Evolutionary conservation across 306 rosid genomes (phyloP).

Genomic region (Cucurbita pepo): DNA sequence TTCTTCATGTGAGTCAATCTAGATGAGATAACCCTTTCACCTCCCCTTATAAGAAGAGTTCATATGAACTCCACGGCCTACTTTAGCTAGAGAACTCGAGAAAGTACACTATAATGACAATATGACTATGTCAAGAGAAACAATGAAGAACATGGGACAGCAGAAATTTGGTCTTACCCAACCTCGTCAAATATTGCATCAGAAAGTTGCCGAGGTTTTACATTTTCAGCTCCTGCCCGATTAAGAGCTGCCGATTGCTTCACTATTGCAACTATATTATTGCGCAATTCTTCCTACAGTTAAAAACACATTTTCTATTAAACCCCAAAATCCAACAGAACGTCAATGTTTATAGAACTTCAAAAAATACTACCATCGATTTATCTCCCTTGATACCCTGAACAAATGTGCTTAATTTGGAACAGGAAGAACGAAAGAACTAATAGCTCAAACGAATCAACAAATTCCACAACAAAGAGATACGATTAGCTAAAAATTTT

Average conservation of each 20-base stretch:
- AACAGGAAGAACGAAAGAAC: neutral
- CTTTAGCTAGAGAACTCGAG: neutral
- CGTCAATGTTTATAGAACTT: neutral
- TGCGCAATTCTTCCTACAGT: constrained; percentile 57
- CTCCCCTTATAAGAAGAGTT: neutral
- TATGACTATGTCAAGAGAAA: neutral
- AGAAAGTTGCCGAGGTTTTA: constrained; percentile 88
- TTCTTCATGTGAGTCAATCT: neutral
- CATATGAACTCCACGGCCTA: neutral
- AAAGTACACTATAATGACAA: neutral
- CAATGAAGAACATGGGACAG: neutral
- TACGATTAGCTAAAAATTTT: neutral
- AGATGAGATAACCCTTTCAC: neutral
- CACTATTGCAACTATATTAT: constrained; percentile 36
- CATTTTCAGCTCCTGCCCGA: constrained; percentile 58
- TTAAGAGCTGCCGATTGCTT: constrained; percentile 52
- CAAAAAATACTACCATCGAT: neutral
- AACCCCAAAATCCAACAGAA: neutral
- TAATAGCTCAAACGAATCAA: neutral
- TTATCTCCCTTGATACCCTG: neutral
- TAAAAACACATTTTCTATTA: neutral
- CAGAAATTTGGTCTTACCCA: constrained; percentile 30
- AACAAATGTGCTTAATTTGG: neutral
- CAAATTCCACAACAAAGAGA: neutral
- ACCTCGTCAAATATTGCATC: constrained; percentile 72